Evolutionary conservation across 805 yeast genomes (phyloP).

Genomic region (Wickerhamia fluorescens): DNA sequence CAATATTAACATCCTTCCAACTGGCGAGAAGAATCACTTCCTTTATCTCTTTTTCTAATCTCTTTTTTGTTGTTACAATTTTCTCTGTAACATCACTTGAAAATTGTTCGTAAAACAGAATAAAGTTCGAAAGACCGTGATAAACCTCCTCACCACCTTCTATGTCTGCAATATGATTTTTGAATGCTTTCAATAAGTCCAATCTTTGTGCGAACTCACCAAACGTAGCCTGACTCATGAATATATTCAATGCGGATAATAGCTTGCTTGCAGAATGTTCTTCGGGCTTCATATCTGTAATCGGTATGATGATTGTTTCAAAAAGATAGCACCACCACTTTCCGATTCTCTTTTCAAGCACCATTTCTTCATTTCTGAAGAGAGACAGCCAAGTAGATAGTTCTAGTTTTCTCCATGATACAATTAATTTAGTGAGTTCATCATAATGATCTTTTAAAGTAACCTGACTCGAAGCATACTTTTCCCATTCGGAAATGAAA

Average conservation of each 20-base stretch:
- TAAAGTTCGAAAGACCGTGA: conserved; percentile 48
- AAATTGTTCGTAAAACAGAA: conserved; percentile 65
- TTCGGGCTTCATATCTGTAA: conserved; percentile 24
- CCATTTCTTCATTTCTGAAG: conserved; percentile 55
- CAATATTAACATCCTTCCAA: conserved; percentile 95
- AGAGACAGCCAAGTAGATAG: conserved; percentile 78
- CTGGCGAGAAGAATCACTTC: conserved; percentile 87
- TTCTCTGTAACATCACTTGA: conserved; percentile 38
- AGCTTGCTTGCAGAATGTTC: conserved; percentile 14
- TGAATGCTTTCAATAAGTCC: conserved; percentile 56
- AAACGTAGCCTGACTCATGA: conserved; percentile 63
- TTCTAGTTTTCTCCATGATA: conserved; percentile 88
- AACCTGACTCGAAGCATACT: conserved; percentile 75
- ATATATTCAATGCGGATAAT: conserved; percentile 60
- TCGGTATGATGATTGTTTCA: conserved; percentile 63
- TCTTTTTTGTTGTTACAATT: conserved; percentile 40
- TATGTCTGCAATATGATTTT: conserved; percentile 37
- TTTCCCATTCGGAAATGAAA: conserved; percentile 86
- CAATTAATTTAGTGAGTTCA: conserved; percentile 59
- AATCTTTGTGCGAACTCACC: conserved; percentile 70
- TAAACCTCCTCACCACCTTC: conserved; percentile 18
- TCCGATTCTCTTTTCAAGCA: conserved; percentile 45
- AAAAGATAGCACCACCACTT: conserved; percentile 91
- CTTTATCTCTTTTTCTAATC: conserved; percentile 67
- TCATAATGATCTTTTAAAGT: conserved; percentile 52